These are phyloP conservation scores for Kwoniella pini DNA, from an alignment of 768 basidiomycete genomes.

Conservation along the genomic window DNA sequence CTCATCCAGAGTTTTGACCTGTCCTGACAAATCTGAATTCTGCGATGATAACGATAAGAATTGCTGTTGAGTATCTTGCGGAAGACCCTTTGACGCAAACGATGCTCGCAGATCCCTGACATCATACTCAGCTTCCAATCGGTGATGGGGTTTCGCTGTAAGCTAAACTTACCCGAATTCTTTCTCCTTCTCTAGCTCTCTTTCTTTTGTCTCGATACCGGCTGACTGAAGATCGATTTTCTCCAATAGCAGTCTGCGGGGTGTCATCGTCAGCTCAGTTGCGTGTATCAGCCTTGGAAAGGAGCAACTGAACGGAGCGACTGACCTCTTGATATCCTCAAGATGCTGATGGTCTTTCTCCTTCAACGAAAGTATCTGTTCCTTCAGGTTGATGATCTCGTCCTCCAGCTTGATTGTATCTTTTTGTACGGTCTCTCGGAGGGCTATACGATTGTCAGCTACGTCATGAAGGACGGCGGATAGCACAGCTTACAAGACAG, in stretches of 20 bases:
- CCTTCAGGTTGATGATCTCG: conserved; percentile 66
- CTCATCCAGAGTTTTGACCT: conserved; percentile 68
- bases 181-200: conserved; percentile 79
- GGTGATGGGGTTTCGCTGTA: not conserved
- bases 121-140: not conserved
- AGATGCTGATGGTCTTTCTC: conserved; percentile 90
- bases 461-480: not conserved
- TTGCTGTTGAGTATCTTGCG: conserved; percentile 76
- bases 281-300: no score
- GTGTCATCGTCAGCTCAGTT: no score
- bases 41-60: conserved; percentile 76
- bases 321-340: conserved; percentile 58
- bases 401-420: conserved; percentile 76
- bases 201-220: conserved; percentile 84
- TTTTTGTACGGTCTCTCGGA: conserved; percentile 84
- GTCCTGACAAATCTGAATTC: conserved; percentile 69
- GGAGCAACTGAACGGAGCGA: conserved; percentile 55
- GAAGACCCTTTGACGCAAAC: conserved; percentile 73
- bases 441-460: conserved; percentile 46
- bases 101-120: conserved; percentile 75
- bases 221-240: conserved; percentile 88
- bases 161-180: conserved; percentile 66
- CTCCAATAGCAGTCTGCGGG: conserved; percentile 78
- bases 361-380: conserved; percentile 67
- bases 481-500: conserved; percentile 59